phyloP scores from a whole-genome alignment of 2,329 filamentous ascomycete species.

The Hymenoscyphus fraxineus region DNA sequence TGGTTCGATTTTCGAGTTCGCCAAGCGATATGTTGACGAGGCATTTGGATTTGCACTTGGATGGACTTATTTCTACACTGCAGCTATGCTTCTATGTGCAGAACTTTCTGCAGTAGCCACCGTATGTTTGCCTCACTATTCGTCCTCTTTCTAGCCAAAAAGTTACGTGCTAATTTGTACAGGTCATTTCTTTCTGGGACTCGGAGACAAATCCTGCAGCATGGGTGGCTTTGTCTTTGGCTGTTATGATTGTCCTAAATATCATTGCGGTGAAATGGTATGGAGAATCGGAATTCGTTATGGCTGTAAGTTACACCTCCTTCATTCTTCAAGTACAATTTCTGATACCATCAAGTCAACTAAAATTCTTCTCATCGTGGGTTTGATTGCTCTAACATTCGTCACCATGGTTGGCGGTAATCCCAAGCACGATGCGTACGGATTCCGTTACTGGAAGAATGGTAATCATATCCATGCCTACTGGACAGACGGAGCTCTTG shows the following conservation, averaged over 20 bases:
- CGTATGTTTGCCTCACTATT: constrained; percentile 29
- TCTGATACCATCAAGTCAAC: constrained; percentile 31
- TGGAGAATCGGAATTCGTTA: constrained; percentile 58
- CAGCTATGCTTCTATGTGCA: constrained; percentile 30
- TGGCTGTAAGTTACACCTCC: constrained; percentile 36
- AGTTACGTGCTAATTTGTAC: constrained; percentile 37
- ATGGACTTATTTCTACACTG: constrained; percentile 63
- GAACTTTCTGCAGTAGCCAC: not conserved
- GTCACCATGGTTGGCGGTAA: constrained; percentile 80
- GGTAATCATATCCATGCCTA: not conserved
- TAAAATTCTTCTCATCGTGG: constrained; percentile 55
- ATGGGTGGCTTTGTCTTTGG: constrained; percentile 37
- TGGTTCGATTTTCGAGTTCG: constrained; percentile 51
- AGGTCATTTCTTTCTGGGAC: constrained; percentile 40
- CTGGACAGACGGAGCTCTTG: not conserved
- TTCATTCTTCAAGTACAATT: constrained; percentile 22
- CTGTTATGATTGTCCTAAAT: constrained; percentile 43
- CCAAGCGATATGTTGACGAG: constrained; percentile 51
- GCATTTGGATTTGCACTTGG: constrained; percentile 52
- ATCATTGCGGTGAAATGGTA: constrained; percentile 54
- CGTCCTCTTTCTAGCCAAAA: constrained; percentile 20
- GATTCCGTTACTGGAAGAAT: constrained; percentile 60
- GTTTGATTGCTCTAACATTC: constrained; percentile 70
- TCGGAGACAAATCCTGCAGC: constrained; percentile 43
- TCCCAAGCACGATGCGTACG: constrained; percentile 64